Evolutionary conservation across 768 basidiomycete genomes (phyloP).

Genomic region (Amanita brunnescens): DNA sequence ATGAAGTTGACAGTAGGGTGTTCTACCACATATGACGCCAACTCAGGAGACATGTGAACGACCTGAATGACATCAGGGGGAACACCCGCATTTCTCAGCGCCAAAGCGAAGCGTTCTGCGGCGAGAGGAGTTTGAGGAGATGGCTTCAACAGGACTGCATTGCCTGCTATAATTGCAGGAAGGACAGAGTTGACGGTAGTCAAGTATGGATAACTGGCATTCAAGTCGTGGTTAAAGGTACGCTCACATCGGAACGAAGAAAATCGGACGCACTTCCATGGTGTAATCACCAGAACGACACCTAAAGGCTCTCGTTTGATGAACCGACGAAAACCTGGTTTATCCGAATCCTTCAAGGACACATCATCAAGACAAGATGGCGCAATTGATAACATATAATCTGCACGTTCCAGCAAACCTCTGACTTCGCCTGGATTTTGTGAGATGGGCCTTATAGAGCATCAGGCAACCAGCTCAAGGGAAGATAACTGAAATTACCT

Average conservation of each 20-base stretch:
- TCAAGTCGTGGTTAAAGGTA: neutral
- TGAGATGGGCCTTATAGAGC: conserved; percentile 54
- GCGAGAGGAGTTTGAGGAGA: conserved; percentile 93
- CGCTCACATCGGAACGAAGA: neutral
- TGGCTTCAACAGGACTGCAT: conserved; percentile 87
- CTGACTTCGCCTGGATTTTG: conserved; percentile 74
- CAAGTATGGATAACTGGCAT: conserved; percentile 78
- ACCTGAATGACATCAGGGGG: conserved; percentile 70
- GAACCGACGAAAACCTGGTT: conserved; percentile 74
- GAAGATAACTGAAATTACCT: conserved; percentile 43
- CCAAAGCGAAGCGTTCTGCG: conserved; percentile 69
- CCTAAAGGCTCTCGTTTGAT: conserved; percentile 83
- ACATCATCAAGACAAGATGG: conserved; percentile 65
- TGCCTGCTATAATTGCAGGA: conserved; percentile 86
- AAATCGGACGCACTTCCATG: conserved; percentile 73
- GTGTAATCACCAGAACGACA: conserved; percentile 79
- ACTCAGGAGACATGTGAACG: conserved; percentile 58
- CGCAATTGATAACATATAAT: conserved; percentile 83
- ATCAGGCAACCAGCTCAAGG: neutral
- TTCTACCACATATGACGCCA: conserved; percentile 52
- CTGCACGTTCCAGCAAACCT: conserved; percentile 74
- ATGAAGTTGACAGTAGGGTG: conserved; percentile 72
- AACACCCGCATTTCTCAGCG: conserved; percentile 69
- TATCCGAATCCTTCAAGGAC: conserved; percentile 64
- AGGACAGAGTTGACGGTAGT: conserved; percentile 87